Evolutionary conservation across 495 filamentous ascomycete genomes (phyloP).

Genomic region (Trichoderma virens): DNA sequence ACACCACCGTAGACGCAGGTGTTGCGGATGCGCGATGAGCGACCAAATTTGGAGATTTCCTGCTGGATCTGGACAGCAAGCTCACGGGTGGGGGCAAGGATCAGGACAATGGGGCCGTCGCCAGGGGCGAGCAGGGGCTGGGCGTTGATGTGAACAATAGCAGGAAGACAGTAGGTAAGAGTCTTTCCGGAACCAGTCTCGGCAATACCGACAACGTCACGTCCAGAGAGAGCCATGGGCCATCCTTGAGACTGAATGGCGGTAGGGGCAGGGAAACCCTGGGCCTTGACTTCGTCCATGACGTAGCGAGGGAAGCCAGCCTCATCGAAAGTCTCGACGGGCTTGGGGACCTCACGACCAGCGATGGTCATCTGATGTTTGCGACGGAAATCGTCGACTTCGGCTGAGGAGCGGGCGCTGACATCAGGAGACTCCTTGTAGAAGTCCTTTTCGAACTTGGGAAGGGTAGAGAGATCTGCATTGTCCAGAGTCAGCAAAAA

Average conservation of each 20-base stretch:
- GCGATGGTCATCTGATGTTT: constrained; percentile 71
- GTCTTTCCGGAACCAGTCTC: constrained; percentile 99
- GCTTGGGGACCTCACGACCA: constrained; percentile 74
- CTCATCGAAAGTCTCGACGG: constrained; percentile 94
- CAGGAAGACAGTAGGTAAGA: constrained; percentile 93
- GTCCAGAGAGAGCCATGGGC: constrained; percentile 98
- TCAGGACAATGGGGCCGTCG: constrained; percentile 92
- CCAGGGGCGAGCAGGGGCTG: constrained; percentile 95
- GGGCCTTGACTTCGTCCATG: constrained; percentile 95
- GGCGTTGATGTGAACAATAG: constrained; percentile 98
- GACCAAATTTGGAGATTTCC: constrained; percentile 91
- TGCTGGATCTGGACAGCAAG: constrained; percentile 97
- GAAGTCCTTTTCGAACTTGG: constrained; percentile 98
- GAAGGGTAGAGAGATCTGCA: constrained; percentile 68
- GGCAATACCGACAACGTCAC: constrained; percentile 98
- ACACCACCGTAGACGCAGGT: constrained; percentile 99
- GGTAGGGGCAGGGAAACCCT: constrained; percentile 86
- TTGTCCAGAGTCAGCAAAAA: not conserved
- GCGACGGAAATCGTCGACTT: constrained; percentile 81
- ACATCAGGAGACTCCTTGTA: constrained; percentile 91
- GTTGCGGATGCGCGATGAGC: constrained; percentile 95
- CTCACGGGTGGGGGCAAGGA: constrained; percentile 93
- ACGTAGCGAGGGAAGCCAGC: constrained; percentile 95
- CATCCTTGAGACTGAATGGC: constrained; percentile 97
- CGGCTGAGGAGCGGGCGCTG: constrained; percentile 59